Conservation (phyloP, 2,329 filamentous ascomycete species). For the Cercospora sojina region DNA sequence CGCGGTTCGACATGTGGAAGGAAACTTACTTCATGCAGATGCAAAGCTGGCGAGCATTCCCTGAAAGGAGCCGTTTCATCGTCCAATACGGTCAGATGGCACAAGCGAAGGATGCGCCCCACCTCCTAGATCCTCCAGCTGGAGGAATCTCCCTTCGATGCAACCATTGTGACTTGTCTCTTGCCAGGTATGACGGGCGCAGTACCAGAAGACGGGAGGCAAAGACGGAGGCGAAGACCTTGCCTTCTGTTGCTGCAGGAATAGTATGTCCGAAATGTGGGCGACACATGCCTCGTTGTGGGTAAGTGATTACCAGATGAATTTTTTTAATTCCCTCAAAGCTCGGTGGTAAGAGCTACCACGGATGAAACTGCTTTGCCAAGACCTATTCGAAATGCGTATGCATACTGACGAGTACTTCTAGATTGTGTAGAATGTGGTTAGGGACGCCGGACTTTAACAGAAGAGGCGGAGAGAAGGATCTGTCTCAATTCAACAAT, state of each 20-base stretch:
- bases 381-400: not conserved
- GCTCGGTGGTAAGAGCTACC: not conserved
- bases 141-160: slow-evolving; percentile 74
- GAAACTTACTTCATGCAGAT: slow-evolving; percentile 70
- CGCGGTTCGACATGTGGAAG: slow-evolving; percentile 73
- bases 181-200: slow-evolving; percentile 48
- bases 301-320: not conserved
- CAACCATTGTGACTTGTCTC: slow-evolving; percentile 65
- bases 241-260: slow-evolving; percentile 36
- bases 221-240: slow-evolving; percentile 33
- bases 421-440: slow-evolving; percentile 59
- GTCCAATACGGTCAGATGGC: slow-evolving; percentile 72
- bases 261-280: slow-evolving; percentile 62
- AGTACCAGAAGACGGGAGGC: slow-evolving; percentile 12
- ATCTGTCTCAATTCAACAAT: slow-evolving; percentile 38
- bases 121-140: slow-evolving; percentile 63
- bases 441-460: slow-evolving; percentile 58
- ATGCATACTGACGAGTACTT: not conserved
- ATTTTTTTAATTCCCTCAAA: not conserved
- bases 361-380: not conserved
- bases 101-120: slow-evolving; percentile 60
- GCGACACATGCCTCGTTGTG: slow-evolving; percentile 63
- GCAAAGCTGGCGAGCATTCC: slow-evolving; percentile 69
- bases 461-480: slow-evolving; percentile 36
- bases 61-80: slow-evolving; percentile 73